Evolutionary conservation across 495 filamentous ascomycete genomes (phyloP), one percentile per base, ranked within the genome.

Genomic region (Aspergillus coremiiformis): DNA sequence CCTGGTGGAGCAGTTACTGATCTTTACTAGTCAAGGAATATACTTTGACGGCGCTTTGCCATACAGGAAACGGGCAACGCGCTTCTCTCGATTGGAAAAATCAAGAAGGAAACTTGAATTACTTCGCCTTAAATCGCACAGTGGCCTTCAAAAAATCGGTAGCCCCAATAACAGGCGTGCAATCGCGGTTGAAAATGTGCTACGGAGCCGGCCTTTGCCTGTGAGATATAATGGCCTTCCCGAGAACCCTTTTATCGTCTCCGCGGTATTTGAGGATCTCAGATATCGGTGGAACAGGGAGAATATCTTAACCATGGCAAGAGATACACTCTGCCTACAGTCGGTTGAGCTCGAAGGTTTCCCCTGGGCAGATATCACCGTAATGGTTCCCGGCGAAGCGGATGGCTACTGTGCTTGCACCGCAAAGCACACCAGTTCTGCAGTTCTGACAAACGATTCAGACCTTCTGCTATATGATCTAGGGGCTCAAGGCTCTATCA

Each of bases 31-130:
- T 59, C 55, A 68, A 45, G 51, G 63, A 26, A 87, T 94, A 47
- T 90, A 80, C 62, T 92, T 94, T 51, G 89, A 94, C 62, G 86
- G 88, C 21, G 83, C 78, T 39, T 71, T 94, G 10, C 89, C 89
- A 8, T 41, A 67, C 5, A 56, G 63, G 14, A 89, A 89, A 54
- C 70, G 71, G 21, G 54, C 66, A 0, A 78, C 71, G 7, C 75
- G 85, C n/a, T 49, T 75, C 19, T 33, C 57, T 8, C 74, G 85
- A 15, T 69, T 86, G n/a, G 62, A 73, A 37, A 64, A 47, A 48
- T 70, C 60, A 8, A 66, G 78, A 47, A 72, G 61, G 23, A 65
- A 63, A 22, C 53, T 82, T 19, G 61, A 69, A 14, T 11, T 54
- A 3, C 73, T 70, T 35, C 62, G 71, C 1, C 50, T 56, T 10